Conservation (phyloP, 2,329 filamentous ascomycete species). For the Lecanosticta acicola region DNA sequence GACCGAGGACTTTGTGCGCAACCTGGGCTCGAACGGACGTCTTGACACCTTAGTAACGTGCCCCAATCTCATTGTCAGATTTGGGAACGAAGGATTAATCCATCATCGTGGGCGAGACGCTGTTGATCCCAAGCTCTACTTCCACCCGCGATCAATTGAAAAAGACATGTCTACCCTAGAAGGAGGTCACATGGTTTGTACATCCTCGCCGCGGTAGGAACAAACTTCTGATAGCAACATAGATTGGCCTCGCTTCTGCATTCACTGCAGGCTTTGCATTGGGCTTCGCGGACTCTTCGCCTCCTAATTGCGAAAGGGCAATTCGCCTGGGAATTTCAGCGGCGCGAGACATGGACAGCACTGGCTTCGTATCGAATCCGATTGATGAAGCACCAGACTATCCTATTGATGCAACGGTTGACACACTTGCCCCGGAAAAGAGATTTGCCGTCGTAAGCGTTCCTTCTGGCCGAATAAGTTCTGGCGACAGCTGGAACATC, state of each 20-base stretch:
- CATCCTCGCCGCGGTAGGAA: constrained; percentile 3
- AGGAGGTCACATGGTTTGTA: constrained; percentile 14
- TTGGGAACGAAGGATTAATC: constrained; percentile 31
- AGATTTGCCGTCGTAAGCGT: constrained; percentile 26
- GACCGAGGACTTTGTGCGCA: constrained; percentile 32
- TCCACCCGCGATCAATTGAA: constrained; percentile 28
- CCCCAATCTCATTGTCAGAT: constrained; percentile 33
- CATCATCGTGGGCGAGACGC: constrained; percentile 33
- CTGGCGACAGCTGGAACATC: constrained; percentile 32
- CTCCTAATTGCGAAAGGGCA: constrained; percentile 26
- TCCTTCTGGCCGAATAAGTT: constrained; percentile 29
- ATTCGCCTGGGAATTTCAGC: constrained; percentile 29
- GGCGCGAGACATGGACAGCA: constrained; percentile 21
- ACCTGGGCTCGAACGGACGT: constrained; percentile 31
- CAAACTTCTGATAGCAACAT: constrained; percentile 7
- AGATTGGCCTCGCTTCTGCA: constrained; percentile 28
- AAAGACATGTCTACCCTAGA: constrained; percentile 7
- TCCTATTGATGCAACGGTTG: constrained; percentile 24
- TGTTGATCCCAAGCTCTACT: constrained; percentile 31
- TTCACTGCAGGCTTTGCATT: constrained; percentile 33
- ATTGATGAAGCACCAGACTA: constrained; percentile 26
- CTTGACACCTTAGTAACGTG: constrained; percentile 33
- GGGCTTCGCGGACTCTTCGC: constrained; percentile 28
- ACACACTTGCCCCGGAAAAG: constrained; percentile 21
- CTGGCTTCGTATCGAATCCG: constrained; percentile 25